A percentile compares a stretch with the other conserved stretches of the same genome.
Evolutionary conservation across 495 filamentous ascomycete species (phyloP).

Genomic region (Podospora appendiculata): DNA sequence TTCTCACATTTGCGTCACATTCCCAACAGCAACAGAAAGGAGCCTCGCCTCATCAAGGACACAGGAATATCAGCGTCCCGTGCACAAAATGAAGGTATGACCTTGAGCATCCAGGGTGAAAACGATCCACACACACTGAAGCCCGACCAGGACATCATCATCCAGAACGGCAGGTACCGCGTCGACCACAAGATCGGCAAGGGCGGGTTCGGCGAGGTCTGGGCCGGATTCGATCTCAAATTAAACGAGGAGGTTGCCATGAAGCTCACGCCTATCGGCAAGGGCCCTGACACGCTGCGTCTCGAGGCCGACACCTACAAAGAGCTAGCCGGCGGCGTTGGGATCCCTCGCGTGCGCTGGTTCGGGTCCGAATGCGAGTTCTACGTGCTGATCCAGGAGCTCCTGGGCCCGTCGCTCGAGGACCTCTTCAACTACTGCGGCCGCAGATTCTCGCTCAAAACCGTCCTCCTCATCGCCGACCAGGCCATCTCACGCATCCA

Average conservation of each 20-base stretch:
- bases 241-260: slow-evolving; percentile 20
- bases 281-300: slow-evolving; percentile 8
- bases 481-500: slow-evolving; percentile 21
- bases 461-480: slow-evolving; percentile 26
- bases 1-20: too few species aligned
- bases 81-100: slow-evolving; percentile 6
- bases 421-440: slow-evolving; percentile 24
- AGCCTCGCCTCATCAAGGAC: too few species aligned
- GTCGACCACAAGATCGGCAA: slow-evolving; percentile 19
- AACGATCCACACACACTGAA: background rate
- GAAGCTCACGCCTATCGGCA: slow-evolving; percentile 12
- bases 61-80: background rate
- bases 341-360: slow-evolving; percentile 19
- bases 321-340: slow-evolving; percentile 10
- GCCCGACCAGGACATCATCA: slow-evolving; percentile 5
- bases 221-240: slow-evolving; percentile 17
- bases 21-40: too few species aligned
- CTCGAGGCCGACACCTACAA: slow-evolving; percentile 16
- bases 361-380: slow-evolving; percentile 18
- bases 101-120: too few species aligned
- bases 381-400: slow-evolving; percentile 24
- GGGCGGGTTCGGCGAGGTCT: slow-evolving; percentile 23
- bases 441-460: slow-evolving; percentile 29
- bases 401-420: slow-evolving; percentile 29
- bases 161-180: slow-evolving; percentile 14